These are phyloP conservation scores for Zygoascus bituminiphila DNA, from an alignment of 805 yeast species.

Conservation along the genomic window DNA sequence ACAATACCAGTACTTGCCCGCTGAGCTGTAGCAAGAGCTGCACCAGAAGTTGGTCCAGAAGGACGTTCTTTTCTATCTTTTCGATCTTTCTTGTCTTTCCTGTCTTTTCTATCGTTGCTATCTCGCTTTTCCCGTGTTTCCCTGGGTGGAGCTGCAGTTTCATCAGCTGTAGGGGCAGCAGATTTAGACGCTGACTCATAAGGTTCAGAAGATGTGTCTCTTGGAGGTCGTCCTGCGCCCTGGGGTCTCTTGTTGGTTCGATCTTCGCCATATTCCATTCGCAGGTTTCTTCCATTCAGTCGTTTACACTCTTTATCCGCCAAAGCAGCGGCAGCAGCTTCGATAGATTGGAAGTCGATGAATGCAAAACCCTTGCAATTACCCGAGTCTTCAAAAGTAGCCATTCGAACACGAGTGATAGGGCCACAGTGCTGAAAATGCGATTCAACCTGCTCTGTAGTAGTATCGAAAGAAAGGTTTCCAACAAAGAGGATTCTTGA, in stretches of 20 bases:
- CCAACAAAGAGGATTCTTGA: conserved; percentile 87
- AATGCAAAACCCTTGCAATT: conserved; percentile 97
- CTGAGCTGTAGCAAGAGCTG: conserved; percentile 81
- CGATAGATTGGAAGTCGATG: conserved; percentile 72
- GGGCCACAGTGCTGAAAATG: conserved; percentile 92
- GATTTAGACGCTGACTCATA: not conserved
- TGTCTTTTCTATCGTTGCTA: not conserved
- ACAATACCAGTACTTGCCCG: conserved; percentile 87
- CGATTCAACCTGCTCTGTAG: conserved; percentile 64
- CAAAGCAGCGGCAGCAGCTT: conserved; percentile 77
- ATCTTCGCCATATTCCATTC: conserved; percentile 94
- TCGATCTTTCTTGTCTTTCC: not conserved
- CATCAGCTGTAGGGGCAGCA: not conserved
- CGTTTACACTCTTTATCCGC: conserved; percentile 58
- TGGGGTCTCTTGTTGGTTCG: conserved; percentile 54
- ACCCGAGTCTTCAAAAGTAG: conserved; percentile 94
- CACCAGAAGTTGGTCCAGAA: conserved; percentile 44
- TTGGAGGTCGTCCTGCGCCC: not conserved
- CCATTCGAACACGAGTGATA: conserved; percentile 80
- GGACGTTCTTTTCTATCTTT: conserved; percentile 10
- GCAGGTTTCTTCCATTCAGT: conserved; percentile 62
- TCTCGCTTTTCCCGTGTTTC: not conserved
- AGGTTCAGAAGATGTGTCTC: conserved; percentile 3
- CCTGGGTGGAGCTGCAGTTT: conserved; percentile 6
- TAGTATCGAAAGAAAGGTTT: conserved; percentile 85